A percentile compares a stretch with the other conserved stretches of the same genome.
phyloP scores from a whole-genome alignment of 73 alveolate species.

The Tetrahymena borealis region DNA sequence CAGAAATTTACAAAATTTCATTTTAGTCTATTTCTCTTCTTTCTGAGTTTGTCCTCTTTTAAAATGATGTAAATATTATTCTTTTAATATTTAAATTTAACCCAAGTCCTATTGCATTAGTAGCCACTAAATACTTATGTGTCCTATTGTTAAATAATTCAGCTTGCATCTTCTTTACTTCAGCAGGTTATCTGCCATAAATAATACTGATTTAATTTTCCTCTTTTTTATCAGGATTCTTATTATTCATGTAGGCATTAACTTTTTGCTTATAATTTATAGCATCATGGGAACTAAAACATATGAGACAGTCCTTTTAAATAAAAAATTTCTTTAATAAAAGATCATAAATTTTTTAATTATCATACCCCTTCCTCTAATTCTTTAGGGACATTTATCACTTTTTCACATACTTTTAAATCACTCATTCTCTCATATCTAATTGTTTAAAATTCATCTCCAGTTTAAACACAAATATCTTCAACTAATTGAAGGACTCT shows the following conservation, averaged over 20 bases:
- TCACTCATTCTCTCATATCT: constrained; percentile 53
- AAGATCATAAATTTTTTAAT: background rate
- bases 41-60: constrained; percentile 18
- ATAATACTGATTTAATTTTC: constrained; percentile 45
- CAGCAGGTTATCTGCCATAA: constrained; percentile 70
- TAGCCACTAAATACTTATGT: constrained; percentile 52
- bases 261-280: background rate
- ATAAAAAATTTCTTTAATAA: background rate
- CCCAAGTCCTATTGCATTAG: constrained; percentile 82
- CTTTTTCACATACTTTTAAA: constrained; percentile 31
- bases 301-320: background rate
- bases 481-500: constrained; percentile 44
- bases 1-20: constrained; percentile 53
- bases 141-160: constrained; percentile 36
- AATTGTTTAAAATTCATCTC: constrained; percentile 24
- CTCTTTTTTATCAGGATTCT: background rate
- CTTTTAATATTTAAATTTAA: constrained; percentile 54
- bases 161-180: constrained; percentile 53
- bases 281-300: background rate
- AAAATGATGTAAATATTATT: constrained; percentile 45
- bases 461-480: constrained; percentile 26
- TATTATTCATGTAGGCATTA: background rate
- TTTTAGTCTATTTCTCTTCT: background rate
- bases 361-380: constrained; percentile 51
- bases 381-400: constrained; percentile 30